These are phyloP conservation scores for Termitomyces sp. DNA, from an alignment of 1,284 basidiomycete genomes.

Conservation along the genomic window DNA sequence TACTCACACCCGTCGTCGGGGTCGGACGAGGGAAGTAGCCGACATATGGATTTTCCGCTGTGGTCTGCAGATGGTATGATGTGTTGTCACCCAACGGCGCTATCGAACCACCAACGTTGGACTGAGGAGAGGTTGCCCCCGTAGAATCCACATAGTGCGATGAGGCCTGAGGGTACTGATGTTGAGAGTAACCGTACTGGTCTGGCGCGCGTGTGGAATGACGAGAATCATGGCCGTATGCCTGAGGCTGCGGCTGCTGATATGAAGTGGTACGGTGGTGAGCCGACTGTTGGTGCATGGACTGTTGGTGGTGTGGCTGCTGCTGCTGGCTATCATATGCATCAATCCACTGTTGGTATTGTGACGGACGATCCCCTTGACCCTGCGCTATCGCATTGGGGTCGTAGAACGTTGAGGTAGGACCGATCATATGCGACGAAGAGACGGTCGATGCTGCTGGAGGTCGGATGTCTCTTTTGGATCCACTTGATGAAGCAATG, in stretches of 20 bases:
- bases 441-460: slow-evolving; percentile 17
- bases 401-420: slow-evolving; percentile 36
- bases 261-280: slow-evolving; percentile 8
- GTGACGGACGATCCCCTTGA: slow-evolving; percentile 23
- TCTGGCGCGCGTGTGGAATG: slow-evolving; percentile 17
- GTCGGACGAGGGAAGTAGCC: slow-evolving; percentile 14
- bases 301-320: slow-evolving; percentile 10
- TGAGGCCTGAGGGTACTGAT: slow-evolving; percentile 18
- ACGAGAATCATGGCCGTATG: slow-evolving; percentile 12
- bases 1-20: slow-evolving; percentile 14
- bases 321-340: slow-evolving; percentile 25
- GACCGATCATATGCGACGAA: slow-evolving; percentile 35
- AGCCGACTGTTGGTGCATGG: slow-evolving; percentile 11
- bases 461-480: slow-evolving; percentile 10
- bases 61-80: slow-evolving; percentile 15
- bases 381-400: slow-evolving; percentile 25
- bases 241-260: slow-evolving; percentile 11
- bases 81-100: slow-evolving; percentile 5
- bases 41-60: slow-evolving; percentile 12
- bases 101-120: slow-evolving; percentile 10
- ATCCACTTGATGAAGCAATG: slow-evolving; percentile 16
- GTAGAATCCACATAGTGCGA: slow-evolving; percentile 22
- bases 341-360: slow-evolving; percentile 39
- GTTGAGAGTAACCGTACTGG: slow-evolving; percentile 21
- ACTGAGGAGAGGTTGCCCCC: slow-evolving; percentile 14